phyloP scores from a whole-genome alignment of 202 grass and related monocot genomes.

The Cymbopogon flexuosus region DNA sequence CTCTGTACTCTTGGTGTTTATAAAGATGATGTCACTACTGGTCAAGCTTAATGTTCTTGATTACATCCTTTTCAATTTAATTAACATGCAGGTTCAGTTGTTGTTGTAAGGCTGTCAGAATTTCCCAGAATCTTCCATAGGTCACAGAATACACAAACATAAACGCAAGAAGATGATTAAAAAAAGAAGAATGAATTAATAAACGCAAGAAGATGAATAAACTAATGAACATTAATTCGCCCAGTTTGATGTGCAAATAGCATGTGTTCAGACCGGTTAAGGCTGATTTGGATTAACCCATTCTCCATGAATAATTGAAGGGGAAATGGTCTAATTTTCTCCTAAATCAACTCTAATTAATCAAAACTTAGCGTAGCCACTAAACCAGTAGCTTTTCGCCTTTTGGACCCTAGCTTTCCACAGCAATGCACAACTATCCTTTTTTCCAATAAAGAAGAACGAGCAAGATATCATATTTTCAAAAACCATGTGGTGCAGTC shows the following conservation, averaged over 20 bases:
- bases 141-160: not conserved
- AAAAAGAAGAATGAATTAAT: not conserved
- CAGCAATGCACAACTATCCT: not conserved
- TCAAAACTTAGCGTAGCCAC: not conserved
- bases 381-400: no score
- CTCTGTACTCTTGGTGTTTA: no score
- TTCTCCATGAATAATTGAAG: not conserved
- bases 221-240: not conserved
- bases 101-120: not conserved
- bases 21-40: no score
- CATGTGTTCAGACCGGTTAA: not conserved
- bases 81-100: not conserved
- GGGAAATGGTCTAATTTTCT: not conserved
- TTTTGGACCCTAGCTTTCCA: no score
- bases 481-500: not conserved
- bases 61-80: not conserved
- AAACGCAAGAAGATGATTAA: not conserved
- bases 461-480: not conserved
- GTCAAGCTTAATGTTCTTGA: no score
- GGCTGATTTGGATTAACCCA: not conserved
- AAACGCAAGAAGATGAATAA: not conserved
- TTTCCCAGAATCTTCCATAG: not conserved
- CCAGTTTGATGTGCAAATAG: not conserved
- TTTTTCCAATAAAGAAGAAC: no score
- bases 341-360: not conserved